Evolutionary conservation across 192 early-diverging fungal genomes (phyloP).

Genomic region (Coemansia sp.): DNA sequence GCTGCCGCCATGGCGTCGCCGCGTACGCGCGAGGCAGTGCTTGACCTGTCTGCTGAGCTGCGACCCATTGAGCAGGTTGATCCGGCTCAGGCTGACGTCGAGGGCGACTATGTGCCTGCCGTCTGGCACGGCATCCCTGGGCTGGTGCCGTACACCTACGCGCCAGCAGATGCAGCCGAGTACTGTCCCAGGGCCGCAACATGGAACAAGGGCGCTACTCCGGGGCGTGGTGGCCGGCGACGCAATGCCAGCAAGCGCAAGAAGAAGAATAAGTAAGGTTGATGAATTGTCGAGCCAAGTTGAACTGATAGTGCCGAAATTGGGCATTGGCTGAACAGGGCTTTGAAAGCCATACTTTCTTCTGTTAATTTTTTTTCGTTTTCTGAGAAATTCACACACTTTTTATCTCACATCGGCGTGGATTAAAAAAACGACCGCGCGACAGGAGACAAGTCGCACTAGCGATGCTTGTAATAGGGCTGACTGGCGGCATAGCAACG

Average conservation of each 20-base stretch:
- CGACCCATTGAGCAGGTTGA: background rate
- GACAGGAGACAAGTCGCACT: background rate
- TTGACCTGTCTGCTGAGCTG: slow-evolving; percentile 36
- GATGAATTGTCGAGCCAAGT: background rate
- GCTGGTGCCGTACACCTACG: slow-evolving; percentile 42
- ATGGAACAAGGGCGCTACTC: slow-evolving; percentile 5
- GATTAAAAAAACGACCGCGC: background rate
- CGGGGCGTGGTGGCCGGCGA: slow-evolving; percentile 4
- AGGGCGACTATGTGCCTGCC: slow-evolving; percentile 38
- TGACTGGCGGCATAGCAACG: slow-evolving; percentile 94
- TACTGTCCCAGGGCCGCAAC: slow-evolving; percentile 4
- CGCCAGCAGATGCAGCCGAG: slow-evolving; percentile 26
- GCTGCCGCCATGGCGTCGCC: slow-evolving; percentile 6
- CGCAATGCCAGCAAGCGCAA: slow-evolving; percentile 19
- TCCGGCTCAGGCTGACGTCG: slow-evolving; percentile 17
- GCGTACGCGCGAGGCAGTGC: slow-evolving; percentile 14
- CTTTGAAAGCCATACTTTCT: background rate
- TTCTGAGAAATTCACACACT: background rate
- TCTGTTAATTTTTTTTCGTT: background rate
- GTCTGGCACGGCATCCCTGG: slow-evolving; percentile 34
- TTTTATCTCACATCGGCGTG: slow-evolving; percentile 1
- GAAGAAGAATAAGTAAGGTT: slow-evolving; percentile 10
- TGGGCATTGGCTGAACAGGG: too few relatives aligned
- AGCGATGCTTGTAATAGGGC: slow-evolving; percentile 83
- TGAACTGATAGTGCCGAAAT: too few relatives aligned